Percentiles rank a stretch among this genome's conserved stretches.
These are phyloP conservation scores for Trichomonas gallinae DNA, from an alignment of 208 protist genomes.

Conservation along the genomic window DNA sequence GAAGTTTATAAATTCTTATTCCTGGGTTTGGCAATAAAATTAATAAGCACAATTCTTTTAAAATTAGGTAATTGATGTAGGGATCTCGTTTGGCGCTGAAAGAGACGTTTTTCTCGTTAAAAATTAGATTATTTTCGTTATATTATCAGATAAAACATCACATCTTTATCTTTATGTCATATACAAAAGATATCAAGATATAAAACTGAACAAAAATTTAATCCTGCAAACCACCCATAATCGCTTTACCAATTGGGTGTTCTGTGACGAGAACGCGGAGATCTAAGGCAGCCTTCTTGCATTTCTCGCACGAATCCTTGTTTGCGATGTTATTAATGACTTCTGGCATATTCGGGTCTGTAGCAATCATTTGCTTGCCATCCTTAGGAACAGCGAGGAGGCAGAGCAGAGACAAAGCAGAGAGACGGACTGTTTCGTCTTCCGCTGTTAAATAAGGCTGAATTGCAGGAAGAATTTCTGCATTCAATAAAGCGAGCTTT, in stretches of 20 bases:
- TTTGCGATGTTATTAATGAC: neutral
- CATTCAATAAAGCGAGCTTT: neutral
- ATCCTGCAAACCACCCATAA: neutral
- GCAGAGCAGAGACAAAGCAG: neutral
- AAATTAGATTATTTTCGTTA: too few species aligned
- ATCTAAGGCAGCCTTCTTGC: neutral
- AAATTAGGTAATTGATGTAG: too few species aligned
- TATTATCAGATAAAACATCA: too few species aligned
- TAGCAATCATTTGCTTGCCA: neutral
- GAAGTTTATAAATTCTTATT: too few species aligned
- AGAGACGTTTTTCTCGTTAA: too few species aligned
- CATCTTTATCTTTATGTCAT: too few species aligned
- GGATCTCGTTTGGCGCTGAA: too few species aligned
- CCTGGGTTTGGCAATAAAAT: too few species aligned
- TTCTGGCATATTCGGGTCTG: neutral
- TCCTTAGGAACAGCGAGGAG: neutral
- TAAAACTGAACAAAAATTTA: too few species aligned
- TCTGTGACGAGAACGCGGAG: neutral
- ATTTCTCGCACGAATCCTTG: neutral
- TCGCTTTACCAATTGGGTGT: neutral
- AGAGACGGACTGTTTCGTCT: neutral
- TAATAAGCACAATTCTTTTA: too few species aligned
- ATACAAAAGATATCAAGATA: too few species aligned
- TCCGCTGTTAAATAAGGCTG: neutral
- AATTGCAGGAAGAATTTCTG: neutral